Evolutionary conservation across 139 green algal genomes (phyloP), one percentile per base, ranked within the genome.

Genomic region (Edaphochlamys debaryana): DNA sequence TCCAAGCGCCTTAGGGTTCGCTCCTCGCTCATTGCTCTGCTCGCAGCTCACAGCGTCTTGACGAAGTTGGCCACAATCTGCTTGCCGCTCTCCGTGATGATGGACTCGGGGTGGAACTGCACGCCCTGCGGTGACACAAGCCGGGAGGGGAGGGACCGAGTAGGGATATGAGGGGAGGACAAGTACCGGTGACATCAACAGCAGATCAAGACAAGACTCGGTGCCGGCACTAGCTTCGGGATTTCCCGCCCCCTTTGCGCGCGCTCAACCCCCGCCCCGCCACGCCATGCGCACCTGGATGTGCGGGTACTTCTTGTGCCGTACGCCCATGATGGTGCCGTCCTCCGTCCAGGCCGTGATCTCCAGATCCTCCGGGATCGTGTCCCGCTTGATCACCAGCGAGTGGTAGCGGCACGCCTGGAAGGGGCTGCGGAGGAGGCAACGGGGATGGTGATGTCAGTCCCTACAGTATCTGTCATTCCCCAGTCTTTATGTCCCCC

Each of bases 31-130:
- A 9, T 54, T 63, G 54, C 54, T 29, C 54, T 63, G 54, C 54
- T 29, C 19, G 20, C 22, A 38, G 29, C 62, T 25, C 27, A 67
- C 6, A 84, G 66, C 36, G 78, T 84, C 68, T 88, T 85, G 25
- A 98, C 87, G 60, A 95, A 99, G 88, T 99, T 99, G 11, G 83
- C 71, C 17, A 99, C 92, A 38, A 99, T 98, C 15, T 62, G 69
- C 88, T 94, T 94, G 22, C 96, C 96, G 76, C 94, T 92, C 63
- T 96, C 79, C 4, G 96, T 98, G 87, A 99, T 98, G 85, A 98
- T 98, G 79, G 84, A 94, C 86, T 99, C 97, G 7, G 97, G 97
- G 87, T 99, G 97, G 88, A 99, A 99, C 88, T 99, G 97, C 80
- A 99, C 97, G 6, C 96, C 95, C 89, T 95, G 90, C 71, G 88